Base-by-base conservation (phyloP, 345 rosid genomes). In the Eucalyptus curtisii region DNA sequence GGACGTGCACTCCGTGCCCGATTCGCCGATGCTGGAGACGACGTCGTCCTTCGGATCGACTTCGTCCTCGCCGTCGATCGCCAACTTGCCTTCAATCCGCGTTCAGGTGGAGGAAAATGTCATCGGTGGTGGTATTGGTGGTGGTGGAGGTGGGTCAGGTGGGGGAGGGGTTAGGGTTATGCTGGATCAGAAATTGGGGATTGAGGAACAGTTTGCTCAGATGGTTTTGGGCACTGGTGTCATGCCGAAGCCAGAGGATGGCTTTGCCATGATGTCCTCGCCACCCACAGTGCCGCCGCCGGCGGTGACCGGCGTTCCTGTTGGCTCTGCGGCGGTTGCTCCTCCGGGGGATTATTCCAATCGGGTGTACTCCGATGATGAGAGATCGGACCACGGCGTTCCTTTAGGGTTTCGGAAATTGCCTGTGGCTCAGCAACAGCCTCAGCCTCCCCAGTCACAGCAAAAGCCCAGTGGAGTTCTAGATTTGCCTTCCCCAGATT, bases 1-100 rank as follows among this genome's bases (percentile, higher is more conserved):
- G 89, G 98, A 98, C 90, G 94, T 98, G 82, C 96, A 98, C 81
- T 96, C 96, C 13, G 94, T 97, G 86, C 99, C 99, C 27, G 99
- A 98, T 91, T 98, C 99, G 71, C 98, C 98, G 40, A 95, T 98
- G 99, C 81, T 97, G 91, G 99, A 98, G 81, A 97, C 95, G 1
- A 91, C 95, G 10, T 97, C 99, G 19, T 97, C 99, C 25, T 98
- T 98, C 85, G 99, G 99, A 88, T 98, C 99, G 12, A 94, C 97
- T 88, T 98, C 99, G 37, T 97, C 99, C 9, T 94, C 97, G 3
- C 99, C 99, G 59, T 98, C 94, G 3, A 91, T 96, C n/a, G 97
- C 96, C 64, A 95, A 98, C 91, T 93, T 96, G 88, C 98, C 98
- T 13, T 97, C 99, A 50, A 95, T 96, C 89, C 94, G 97, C 91